Percentiles rank a stretch among this genome's conserved stretches.
phyloP scores from a whole-genome alignment of 31 red algal species.

The Porphyra umbilicalis region DNA sequence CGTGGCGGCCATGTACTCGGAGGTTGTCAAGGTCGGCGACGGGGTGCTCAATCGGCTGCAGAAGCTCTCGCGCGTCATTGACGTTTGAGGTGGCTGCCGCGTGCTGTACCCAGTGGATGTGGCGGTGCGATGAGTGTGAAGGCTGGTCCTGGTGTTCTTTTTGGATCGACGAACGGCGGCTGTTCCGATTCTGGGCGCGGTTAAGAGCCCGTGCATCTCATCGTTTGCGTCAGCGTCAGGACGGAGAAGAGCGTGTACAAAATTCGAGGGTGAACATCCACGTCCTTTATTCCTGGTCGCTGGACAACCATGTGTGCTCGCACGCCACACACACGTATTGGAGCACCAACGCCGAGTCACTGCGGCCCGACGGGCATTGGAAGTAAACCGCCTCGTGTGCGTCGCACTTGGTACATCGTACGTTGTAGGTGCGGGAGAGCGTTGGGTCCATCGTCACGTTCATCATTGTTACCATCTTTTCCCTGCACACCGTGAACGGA shows the following conservation, averaged over 20 bases:
- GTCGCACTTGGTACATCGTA: conserved; percentile 59
- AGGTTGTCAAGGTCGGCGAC: conserved; percentile 89
- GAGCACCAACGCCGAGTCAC: conserved; percentile 80
- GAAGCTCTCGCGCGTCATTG: conserved; percentile 90
- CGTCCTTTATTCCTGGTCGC: conserved; percentile 42
- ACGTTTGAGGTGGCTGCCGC: conserved; percentile 38
- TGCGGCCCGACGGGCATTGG: conserved; percentile 79
- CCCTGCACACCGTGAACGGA: conserved; percentile 16
- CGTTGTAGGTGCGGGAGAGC: conserved; percentile 66
- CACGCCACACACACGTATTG: conserved; percentile 76
- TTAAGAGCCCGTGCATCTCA: neutral
- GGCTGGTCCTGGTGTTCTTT: neutral
- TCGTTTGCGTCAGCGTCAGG: neutral
- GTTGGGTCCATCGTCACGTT: conserved; percentile 81
- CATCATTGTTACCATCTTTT: conserved; percentile 63
- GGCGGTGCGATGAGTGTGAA: neutral
- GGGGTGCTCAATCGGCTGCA: conserved; percentile 93
- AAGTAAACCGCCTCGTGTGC: conserved; percentile 87
- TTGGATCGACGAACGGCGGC: too few species aligned
- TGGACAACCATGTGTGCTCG: conserved; percentile 64
- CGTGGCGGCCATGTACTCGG: conserved; percentile 68
- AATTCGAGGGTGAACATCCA: neutral
- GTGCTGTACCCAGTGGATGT: too few species aligned
- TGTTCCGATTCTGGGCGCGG: too few species aligned
- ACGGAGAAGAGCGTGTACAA: neutral